A percentile compares a stretch with the other conserved stretches of the same genome.
phyloP scores from a whole-genome alignment of 352 stramenopile species.

The Pythium sp. region DNA sequence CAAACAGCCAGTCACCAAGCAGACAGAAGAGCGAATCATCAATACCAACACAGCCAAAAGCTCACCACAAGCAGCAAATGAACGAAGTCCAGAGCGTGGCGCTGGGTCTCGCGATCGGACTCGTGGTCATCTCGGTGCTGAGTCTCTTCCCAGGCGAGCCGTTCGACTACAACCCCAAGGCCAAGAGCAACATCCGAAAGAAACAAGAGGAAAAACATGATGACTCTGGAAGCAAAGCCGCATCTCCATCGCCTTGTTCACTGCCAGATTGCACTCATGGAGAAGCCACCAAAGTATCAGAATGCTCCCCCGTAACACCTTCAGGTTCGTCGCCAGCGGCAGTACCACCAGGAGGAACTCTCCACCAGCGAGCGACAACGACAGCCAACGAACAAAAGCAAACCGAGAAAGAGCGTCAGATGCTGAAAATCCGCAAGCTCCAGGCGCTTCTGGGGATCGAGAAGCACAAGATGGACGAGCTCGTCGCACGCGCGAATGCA shows the following conservation, averaged over 20 bases:
- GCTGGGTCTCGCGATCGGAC: slow-evolving; percentile 37
- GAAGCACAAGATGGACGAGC: slow-evolving; percentile 35
- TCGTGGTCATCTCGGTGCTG: slow-evolving; percentile 41
- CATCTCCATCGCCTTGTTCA: not conserved
- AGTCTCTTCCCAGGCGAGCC: slow-evolving; percentile 52
- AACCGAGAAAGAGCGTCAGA: slow-evolving; percentile 33
- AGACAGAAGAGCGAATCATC: too few species aligned
- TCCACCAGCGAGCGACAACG: not conserved
- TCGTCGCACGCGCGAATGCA: slow-evolving; percentile 37
- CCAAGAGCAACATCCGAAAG: too few species aligned
- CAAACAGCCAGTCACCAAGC: too few species aligned
- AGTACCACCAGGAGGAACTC: not conserved
- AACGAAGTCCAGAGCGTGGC: slow-evolving; percentile 42
- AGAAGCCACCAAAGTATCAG: not conserved
- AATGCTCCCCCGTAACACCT: not conserved
- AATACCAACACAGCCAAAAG: too few species aligned
- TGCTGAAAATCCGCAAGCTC: slow-evolving; percentile 49
- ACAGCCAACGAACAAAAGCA: slow-evolving; percentile 14
- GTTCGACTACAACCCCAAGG: slow-evolving; percentile 41
- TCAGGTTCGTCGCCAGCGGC: not conserved
- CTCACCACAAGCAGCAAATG: slow-evolving; percentile 20
- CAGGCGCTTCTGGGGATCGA: slow-evolving; percentile 55
- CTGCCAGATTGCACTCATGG: not conserved
- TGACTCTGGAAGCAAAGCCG: not conserved
- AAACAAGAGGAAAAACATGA: slow-evolving; percentile 9